Base-by-base conservation (phyloP, 2,329 filamentous ascomycete genomes). In the Verticillium klebahnii region DNA sequence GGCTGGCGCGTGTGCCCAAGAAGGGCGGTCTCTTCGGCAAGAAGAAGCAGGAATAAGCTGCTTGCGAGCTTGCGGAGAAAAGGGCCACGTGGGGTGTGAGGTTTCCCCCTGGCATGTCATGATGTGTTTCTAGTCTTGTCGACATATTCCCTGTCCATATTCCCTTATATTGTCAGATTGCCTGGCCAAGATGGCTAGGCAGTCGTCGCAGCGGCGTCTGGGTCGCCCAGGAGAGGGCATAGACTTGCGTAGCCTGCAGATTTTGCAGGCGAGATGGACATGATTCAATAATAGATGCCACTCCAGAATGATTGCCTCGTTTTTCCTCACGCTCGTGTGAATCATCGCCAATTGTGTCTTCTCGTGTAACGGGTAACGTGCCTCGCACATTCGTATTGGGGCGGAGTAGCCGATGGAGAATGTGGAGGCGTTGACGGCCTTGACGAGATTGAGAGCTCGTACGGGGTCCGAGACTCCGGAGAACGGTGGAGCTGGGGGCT, bases 1-100 rank as follows among this genome's bases (percentile, higher is more conserved):
- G 81, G 80, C 70, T 84, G 61, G 78, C 74, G 1, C 74, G 81
- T 39, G 77, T 83, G 61, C 79, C 80, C 5, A 82, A 81, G 69
- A 50, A 50, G 40, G 40, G 40, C 19, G 40, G 40, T n/a, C 63
- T 67, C 23, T 67, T 70, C 57, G 68, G 68, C 57, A 70, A 70
- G 61, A 76, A 74, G 57, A 75, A 75, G 67, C 69, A 69, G 19
- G 70, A 73, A 64, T 69, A 66, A 60, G 55, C 34, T 19, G 19
- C 9, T 36, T 6, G 23, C 17, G 8, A 5, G 15, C 36, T 7
- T 11, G 29, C 23, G 32, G 29, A 29, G 23, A 36, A 23, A 29
- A 25, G 17, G 9, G n/a, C 19, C 36, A 39, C 25, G 32, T 40
- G 36, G 23, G 29, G 34, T 40, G 19, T 14, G 40, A 31, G 25